Conservation (phyloP, 495 filamentous ascomycete species). For the Penicillium cataractarum region DNA sequence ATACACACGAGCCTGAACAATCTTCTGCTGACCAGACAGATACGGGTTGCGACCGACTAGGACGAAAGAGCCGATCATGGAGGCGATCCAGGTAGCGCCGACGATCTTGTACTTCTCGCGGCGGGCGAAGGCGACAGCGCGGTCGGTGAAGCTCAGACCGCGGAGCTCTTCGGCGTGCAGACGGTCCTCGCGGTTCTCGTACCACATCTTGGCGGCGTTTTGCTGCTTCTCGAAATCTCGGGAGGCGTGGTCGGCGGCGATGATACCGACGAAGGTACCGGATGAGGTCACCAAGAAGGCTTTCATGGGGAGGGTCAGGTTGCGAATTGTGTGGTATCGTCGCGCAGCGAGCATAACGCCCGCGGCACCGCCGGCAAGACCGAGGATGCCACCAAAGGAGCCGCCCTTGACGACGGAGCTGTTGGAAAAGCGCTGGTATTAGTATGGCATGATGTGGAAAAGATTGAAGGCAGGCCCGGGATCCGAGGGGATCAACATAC, state of each 20-base stretch:
- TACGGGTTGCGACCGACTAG: slow-evolving; percentile 80
- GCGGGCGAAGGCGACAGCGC: slow-evolving; percentile 61
- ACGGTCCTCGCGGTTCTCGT: slow-evolving; percentile 65
- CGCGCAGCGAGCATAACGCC: slow-evolving; percentile 64
- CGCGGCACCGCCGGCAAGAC: slow-evolving; percentile 62
- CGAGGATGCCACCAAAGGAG: slow-evolving; percentile 65
- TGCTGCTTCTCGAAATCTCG: slow-evolving; percentile 70
- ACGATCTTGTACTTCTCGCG: slow-evolving; percentile 92
- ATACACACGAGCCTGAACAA: slow-evolving; percentile 97
- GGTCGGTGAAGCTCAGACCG: slow-evolving; percentile 59
- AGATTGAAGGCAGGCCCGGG: background rate
- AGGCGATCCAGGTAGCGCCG: slow-evolving; percentile 77
- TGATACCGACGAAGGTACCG: slow-evolving; percentile 82
- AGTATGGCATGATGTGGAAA: slow-evolving; percentile 26
- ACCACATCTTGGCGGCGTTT: slow-evolving; percentile 64
- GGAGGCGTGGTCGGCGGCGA: slow-evolving; percentile 80
- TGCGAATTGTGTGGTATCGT: slow-evolving; percentile 73
- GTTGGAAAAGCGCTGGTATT: slow-evolving; percentile 15
- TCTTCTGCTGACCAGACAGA: slow-evolving; percentile 78
- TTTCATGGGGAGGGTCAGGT: slow-evolving; percentile 84
- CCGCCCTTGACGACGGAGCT: slow-evolving; percentile 81
- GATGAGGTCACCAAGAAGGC: slow-evolving; percentile 85
- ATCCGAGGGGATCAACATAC: slow-evolving; percentile 38
- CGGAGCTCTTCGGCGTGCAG: slow-evolving; percentile 48
- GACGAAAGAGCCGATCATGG: slow-evolving; percentile 75